Conservation (phyloP, 805 yeast genomes). For the Wickerhamiella sorbophila region DNA sequence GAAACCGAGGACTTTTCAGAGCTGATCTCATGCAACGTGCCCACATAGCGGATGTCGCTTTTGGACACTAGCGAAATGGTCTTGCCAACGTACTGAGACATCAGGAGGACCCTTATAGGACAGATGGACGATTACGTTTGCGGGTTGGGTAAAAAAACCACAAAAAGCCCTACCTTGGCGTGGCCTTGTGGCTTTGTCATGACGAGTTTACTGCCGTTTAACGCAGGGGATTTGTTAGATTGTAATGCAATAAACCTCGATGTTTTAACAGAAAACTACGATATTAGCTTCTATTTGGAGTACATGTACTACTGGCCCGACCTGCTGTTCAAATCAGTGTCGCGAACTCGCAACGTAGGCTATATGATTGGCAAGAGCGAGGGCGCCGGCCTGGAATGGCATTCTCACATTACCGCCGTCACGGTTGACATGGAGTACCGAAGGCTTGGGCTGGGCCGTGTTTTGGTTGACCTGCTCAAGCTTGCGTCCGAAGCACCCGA, state of each 20-base stretch:
- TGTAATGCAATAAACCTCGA: slow-evolving; percentile 71
- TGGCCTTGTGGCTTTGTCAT: slow-evolving; percentile 27
- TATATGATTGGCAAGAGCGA: slow-evolving; percentile 90
- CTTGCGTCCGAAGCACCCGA: slow-evolving; percentile 64
- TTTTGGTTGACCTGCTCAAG: slow-evolving; percentile 59
- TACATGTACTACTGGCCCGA: slow-evolving; percentile 82
- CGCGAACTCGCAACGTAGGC: slow-evolving; percentile 28
- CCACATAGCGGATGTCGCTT: slow-evolving; percentile 76
- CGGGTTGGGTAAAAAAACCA: no score
- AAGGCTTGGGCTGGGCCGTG: slow-evolving; percentile 72
- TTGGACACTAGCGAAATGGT: slow-evolving; percentile 68
- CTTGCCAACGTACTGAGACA: slow-evolving; percentile 91
- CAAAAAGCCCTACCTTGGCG: no score
- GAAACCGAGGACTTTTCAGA: slow-evolving; percentile 87
- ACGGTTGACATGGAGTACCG: slow-evolving; percentile 75
- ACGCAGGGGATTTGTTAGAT: slow-evolving; percentile 67
- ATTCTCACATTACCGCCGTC: slow-evolving; percentile 91
- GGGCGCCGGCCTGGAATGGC: slow-evolving; percentile 79
- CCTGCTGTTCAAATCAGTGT: slow-evolving; percentile 60
- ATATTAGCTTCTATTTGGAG: slow-evolving; percentile 67
- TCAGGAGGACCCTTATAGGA: no score
- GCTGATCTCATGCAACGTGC: slow-evolving; percentile 72
- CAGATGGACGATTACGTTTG: no score
- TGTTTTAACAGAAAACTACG: slow-evolving; percentile 82
- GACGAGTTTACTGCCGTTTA: slow-evolving; percentile 84